Percentiles rank a stretch among this genome's conserved stretches.
Evolutionary conservation across 192 early-diverging fungal genomes (phyloP).

Genomic region (Coemansia sp.): DNA sequence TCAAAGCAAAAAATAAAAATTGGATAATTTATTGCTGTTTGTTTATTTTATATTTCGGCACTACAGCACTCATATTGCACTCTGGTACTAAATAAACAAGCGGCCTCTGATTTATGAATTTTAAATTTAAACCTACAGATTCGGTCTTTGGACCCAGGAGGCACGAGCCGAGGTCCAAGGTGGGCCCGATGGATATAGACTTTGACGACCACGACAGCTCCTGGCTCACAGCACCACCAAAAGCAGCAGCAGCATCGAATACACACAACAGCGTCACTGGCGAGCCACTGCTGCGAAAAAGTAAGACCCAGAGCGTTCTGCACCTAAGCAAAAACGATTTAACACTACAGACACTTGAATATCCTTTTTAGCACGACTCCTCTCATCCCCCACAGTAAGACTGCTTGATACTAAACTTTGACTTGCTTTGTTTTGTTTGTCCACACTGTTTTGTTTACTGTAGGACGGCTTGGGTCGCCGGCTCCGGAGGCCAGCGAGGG

Average conservation of each 20-base stretch:
- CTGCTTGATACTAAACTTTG: no score
- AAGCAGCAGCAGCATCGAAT: no score
- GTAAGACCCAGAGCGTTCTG: no score
- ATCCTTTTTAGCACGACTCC: no score
- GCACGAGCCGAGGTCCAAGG: conserved; percentile 11
- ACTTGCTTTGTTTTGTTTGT: no score
- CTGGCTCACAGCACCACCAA: conserved; percentile 25
- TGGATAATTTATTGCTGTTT: no score
- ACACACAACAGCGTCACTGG: no score
- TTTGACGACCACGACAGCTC: conserved; percentile 29
- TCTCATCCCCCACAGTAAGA: no score
- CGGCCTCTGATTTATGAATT: conserved; percentile 30
- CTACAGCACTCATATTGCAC: background rate
- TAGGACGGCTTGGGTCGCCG: conserved; percentile 19
- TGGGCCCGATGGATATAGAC: conserved; percentile 48
- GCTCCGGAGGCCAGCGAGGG: background rate
- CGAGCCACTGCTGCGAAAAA: conserved; percentile 21
- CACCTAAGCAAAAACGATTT: no score
- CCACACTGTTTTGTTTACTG: background rate
- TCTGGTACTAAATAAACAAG: no score
- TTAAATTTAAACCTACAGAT: conserved; percentile 30
- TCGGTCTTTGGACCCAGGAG: conserved; percentile 7
- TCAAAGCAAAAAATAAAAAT: no score
- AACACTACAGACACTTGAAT: no score
- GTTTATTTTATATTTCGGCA: background rate